Evolutionary conservation across 2,329 filamentous ascomycete genomes (phyloP), one percentile per base, ranked within the genome.

Genomic region (Apiospora rasikravindrae): DNA sequence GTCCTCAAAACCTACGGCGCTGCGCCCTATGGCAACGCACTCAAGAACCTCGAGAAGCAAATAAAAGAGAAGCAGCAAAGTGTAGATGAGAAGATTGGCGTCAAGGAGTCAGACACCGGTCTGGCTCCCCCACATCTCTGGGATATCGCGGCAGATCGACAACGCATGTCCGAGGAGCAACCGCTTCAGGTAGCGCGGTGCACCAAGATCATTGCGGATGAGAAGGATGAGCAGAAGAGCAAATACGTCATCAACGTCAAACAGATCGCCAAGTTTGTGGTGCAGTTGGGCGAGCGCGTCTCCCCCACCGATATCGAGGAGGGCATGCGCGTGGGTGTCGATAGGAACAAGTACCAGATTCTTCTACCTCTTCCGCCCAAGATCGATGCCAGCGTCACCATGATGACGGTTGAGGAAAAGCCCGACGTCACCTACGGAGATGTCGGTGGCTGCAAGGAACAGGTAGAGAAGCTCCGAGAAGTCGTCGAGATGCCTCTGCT

Each of bases 161-260:
- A 98, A 89, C 94, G 96, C 80, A 99, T 99, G 96, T 92, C 92
- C 75, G 96, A 99, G 85, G 96, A 99, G 85, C 96, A 99, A 80
- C 96, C 96, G 61, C 89, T 98, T 78, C 96, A 99, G 85, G 96
- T 99, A 75, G 96, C 96, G 76, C 90, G 96, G 80, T 99, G 96
- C 88, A 99, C 96, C 73, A 99, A 99, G 89, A 99, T 99, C 83
- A 99, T 99, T 78, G 92, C 95, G 74, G 96, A 98, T 81, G 95
- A 98, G 82, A 96, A 96, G 84, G 95, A 98, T 82, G 88, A 94
- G 73, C 94, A 97, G 75, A 99, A 99, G 90, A 97, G 93, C 90
- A 99, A 98, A 91, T 99, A 99, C 87, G 95, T 99, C 80, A 99
- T 99, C 89, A 99, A 99, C 85, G 96, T 99, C 78, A 99, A 99